Conservation (phyloP, 768 basidiomycete genomes). For the Boletus patriciae region DNA sequence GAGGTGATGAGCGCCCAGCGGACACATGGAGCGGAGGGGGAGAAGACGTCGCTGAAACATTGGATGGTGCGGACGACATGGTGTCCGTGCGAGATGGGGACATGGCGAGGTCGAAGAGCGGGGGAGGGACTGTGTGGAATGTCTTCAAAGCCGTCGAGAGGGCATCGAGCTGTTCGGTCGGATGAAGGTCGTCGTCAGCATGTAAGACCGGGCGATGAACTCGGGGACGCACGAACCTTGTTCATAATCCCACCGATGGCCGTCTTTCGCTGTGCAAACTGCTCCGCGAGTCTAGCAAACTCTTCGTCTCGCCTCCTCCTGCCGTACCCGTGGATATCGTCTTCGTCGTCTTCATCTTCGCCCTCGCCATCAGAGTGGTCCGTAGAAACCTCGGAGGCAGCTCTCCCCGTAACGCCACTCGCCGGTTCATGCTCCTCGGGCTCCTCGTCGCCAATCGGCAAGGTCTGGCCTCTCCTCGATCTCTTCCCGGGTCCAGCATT, state of each 20-base stretch:
- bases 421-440: constrained; percentile 19
- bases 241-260: constrained; percentile 71
- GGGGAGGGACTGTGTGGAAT: constrained; percentile 46
- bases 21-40: constrained; percentile 5
- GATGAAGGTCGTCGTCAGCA: background rate
- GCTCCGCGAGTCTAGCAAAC: constrained; percentile 64
- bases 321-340: constrained; percentile 55
- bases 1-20: background rate
- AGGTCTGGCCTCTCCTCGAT: constrained; percentile 36
- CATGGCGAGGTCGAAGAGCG: constrained; percentile 37
- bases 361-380: constrained; percentile 37
- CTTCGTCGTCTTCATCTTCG: constrained; percentile 35
- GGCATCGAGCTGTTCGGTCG: constrained; percentile 26
- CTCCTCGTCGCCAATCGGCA: constrained; percentile 32
- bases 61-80: constrained; percentile 27
- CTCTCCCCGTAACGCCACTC: constrained; percentile 7
- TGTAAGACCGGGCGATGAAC: background rate
- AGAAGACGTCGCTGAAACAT: constrained; percentile 21
- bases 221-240: constrained; percentile 46
- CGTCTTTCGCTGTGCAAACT: constrained; percentile 68
- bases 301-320: constrained; percentile 61
- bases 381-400: constrained; percentile 24
- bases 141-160: constrained; percentile 38
- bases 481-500: constrained; percentile 20
- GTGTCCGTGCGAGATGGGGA: constrained; percentile 31